These are phyloP conservation scores for Fusarium dimerum DNA, from an alignment of 2,329 filamentous ascomycete species.

Conservation along the genomic window DNA sequence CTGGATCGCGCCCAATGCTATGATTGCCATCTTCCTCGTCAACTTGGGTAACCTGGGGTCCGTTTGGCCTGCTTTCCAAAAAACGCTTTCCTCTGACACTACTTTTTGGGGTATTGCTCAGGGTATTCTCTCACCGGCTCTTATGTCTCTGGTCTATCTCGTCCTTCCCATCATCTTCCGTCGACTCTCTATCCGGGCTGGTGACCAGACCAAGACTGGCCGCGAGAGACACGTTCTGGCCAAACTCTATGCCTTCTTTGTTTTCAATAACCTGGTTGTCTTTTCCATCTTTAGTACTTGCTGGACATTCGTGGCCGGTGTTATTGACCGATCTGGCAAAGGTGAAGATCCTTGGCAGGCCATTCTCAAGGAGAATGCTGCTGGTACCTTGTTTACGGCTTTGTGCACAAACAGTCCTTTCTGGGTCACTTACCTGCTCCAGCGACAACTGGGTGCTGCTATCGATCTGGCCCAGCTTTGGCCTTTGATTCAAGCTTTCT, in stretches of 20 bases:
- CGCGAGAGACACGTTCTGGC: conserved; percentile 88
- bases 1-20: conserved; percentile 89
- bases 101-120: conserved; percentile 84
- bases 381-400: conserved; percentile 65
- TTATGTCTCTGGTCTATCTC: conserved; percentile 86
- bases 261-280: conserved; percentile 94
- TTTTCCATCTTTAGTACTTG: conserved; percentile 89
- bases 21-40: conserved; percentile 92
- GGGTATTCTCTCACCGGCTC: conserved; percentile 83
- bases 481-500: conserved; percentile 80
- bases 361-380: conserved; percentile 65
- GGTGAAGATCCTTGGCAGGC: conserved; percentile 68
- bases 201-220: conserved; percentile 89
- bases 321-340: conserved; percentile 59
- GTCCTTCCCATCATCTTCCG: conserved; percentile 90
- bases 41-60: conserved; percentile 78
- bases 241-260: conserved; percentile 92
- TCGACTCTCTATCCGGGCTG: conserved; percentile 76
- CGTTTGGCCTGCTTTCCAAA: conserved; percentile 77
- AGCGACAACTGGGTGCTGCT: conserved; percentile 91
- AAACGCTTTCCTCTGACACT: conserved; percentile 61
- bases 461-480: conserved; percentile 89
- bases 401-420: conserved; percentile 84
- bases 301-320: conserved; percentile 70
- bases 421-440: conserved; percentile 92